Evolutionary conservation across 495 filamentous ascomycete species (phyloP), one percentile per base, ranked within the genome.

Genomic region (Copromyces sp.): DNA sequence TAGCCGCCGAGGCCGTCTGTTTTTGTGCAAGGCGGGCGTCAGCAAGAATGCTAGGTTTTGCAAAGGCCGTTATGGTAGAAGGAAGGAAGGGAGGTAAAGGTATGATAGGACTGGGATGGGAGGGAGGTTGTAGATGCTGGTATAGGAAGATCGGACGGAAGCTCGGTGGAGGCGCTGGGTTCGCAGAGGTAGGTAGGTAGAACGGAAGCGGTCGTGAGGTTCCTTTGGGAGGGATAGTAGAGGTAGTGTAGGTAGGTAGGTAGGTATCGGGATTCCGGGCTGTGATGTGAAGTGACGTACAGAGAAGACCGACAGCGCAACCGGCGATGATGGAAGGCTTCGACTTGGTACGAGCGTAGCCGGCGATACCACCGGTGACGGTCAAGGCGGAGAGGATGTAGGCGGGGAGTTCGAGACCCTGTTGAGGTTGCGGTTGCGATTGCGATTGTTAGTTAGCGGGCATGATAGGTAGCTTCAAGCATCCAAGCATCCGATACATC

Each of bases 251-350:
- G 9, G 45, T 4, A 53, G 9, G 47, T 12, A 47, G 44, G 44
- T 47, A 24, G 44, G 5, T 24, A 61, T 61, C 12, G 24, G 8
- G 5, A 9, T 9, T 40, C 39, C 24, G 24, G 24, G 24, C 24
- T 9, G 20, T 61, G 14, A 20, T 61, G 68, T 20, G 20, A 17
- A 4, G 45, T 39, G 14, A 83, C 84, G 9, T 80, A 86, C 84
- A 86, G 37, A 89, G 78, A 44, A 84, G 81, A 69, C 95, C 95
- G 76, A 99, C 93, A 38, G 89, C 89, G 71, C 91, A 78, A 39
- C 95, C 95, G 29, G 95, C 95, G 2, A 86, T 87, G 74, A 98
- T 84, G 17, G 94, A 97, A 45, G 95, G 95, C 73, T 94, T 79
- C 35, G 94, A 97, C 72, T 92, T 90, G 0, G 94, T 95, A 78